Evolutionary conservation across 2,329 filamentous ascomycete genomes (phyloP).

Genomic region (Drechslera avenae): DNA sequence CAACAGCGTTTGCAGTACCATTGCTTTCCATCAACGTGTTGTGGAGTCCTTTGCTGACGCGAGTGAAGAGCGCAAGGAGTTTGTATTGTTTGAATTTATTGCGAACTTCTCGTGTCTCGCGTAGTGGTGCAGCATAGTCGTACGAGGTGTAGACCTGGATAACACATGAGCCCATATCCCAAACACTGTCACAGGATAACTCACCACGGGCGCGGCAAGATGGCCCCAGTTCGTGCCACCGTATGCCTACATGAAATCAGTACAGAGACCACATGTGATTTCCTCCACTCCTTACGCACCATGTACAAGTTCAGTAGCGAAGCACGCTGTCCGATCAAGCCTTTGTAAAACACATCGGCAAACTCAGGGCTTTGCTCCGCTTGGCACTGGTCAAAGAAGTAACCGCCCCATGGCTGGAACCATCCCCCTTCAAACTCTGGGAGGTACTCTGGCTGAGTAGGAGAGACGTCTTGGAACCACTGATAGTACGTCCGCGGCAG

Average conservation of each 20-base stretch:
- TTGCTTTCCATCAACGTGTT: slow-evolving; percentile 62
- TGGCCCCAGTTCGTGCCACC: slow-evolving; percentile 65
- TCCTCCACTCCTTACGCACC: slow-evolving; percentile 40
- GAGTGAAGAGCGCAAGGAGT: slow-evolving; percentile 60
- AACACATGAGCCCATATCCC: too few relatives aligned
- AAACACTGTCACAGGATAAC: too few relatives aligned
- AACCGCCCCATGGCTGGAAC: slow-evolving; percentile 60
- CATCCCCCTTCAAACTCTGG: slow-evolving; percentile 61
- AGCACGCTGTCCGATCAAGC: slow-evolving; percentile 58
- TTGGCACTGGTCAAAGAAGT: slow-evolving; percentile 58
- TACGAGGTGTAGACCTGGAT: slow-evolving; percentile 52
- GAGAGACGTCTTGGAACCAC: slow-evolving; percentile 63
- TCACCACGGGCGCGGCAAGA: slow-evolving; percentile 45
- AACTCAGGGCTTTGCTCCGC: slow-evolving; percentile 56
- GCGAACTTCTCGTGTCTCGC: slow-evolving; percentile 60
- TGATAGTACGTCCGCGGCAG: slow-evolving; percentile 61
- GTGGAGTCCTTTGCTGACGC: slow-evolving; percentile 57
- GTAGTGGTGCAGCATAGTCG: slow-evolving; percentile 57
- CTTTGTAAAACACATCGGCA: slow-evolving; percentile 63
- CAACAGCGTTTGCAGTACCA: slow-evolving; percentile 56
- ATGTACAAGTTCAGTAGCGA: slow-evolving; percentile 60
- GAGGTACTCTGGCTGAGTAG: slow-evolving; percentile 59
- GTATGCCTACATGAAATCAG: neutral
- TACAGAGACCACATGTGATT: neutral
- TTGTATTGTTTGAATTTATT: slow-evolving; percentile 62